Evolutionary conservation across 805 yeast genomes (phyloP), one percentile per base, ranked within the genome.

Genomic region (Lipomyces spencermartinsiae): DNA sequence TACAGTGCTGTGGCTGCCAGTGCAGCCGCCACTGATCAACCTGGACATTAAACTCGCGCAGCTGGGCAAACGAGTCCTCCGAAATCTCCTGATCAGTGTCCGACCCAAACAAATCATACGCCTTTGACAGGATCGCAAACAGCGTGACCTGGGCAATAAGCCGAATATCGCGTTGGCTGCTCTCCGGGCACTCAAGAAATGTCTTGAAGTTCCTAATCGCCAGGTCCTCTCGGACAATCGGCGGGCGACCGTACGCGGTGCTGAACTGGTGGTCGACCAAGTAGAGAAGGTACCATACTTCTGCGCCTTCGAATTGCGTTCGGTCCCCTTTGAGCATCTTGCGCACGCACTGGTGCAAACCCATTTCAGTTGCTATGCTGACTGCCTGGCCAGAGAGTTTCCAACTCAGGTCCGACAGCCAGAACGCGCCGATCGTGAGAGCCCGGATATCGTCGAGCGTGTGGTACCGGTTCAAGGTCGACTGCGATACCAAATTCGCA

Each of bases 391-490:
- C 58, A 8, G 58, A 54, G 3, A 54, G 58, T 19, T 54, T 54
- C 58, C 58, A 54, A 54, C 58, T 54, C 58, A 54, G 19, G 33
- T 54, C 58, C 34, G 58, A 33, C 8, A 54, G 58, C 58, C 58
- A 54, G 35, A 54, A 54, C 1, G 58, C 58, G 9, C 58, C 58
- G 35, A 54, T 2, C 14, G 22, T 54, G 19, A 54, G 58, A 8
- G 33, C 58, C 14, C 58, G 12, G 33, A 54, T 31, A 16, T 54
- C 58, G 37, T 54, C 58, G 16, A 54, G 35, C 35, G 35, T 54
- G 33, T 54, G 58, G 35, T 54, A 31, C 16, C 58, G 34, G 35
- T n/a, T 54, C 35, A 54, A 7, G 5, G 58, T 54, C 19, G 35
- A 14, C 19, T 16, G 34, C 35, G 35, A 54, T 2, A 33, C 35